Percentiles rank a stretch among this genome's conserved stretches.
Conservation (phyloP, 202 grass and related monocot genomes). For the Setaria viridis region DNA sequence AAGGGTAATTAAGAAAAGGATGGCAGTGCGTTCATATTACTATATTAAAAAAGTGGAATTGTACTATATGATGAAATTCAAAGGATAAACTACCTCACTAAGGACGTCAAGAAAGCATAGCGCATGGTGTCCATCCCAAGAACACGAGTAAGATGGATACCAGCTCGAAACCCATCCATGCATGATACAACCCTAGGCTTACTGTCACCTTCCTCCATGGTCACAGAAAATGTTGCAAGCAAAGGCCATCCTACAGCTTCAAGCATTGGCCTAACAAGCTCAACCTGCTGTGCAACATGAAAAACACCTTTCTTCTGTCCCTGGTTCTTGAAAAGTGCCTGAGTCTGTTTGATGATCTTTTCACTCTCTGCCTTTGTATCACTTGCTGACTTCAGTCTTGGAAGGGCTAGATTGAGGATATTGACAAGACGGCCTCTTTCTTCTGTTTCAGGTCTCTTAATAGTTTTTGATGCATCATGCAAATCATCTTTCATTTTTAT, state of each 20-base stretch:
- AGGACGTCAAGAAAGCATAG: constrained; percentile 98
- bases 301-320: constrained; percentile 88
- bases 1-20: constrained; percentile 34
- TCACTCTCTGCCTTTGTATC: constrained; percentile 98
- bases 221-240: constrained; percentile 98
- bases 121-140: constrained; percentile 99
- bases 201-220: constrained; percentile 98
- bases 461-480: constrained; percentile 49
- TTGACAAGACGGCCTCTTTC: constrained; percentile 82
- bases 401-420: constrained; percentile 97
- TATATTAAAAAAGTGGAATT: constrained; percentile 36
- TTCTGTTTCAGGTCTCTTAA: constrained; percentile 75
- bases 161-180: constrained; percentile 99
- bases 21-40: constrained; percentile 20
- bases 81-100: constrained; percentile 73
- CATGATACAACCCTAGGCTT: constrained; percentile 95
- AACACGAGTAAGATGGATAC: constrained; percentile 97
- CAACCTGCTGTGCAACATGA: constrained; percentile 85
- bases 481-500: constrained; percentile 93
- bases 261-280: constrained; percentile 99
- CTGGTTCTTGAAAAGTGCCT: constrained; percentile 90
- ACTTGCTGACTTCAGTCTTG: constrained; percentile 77
- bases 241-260: constrained; percentile 99
- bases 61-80: not conserved
- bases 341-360: constrained; percentile 89